Evolutionary conservation across 2,329 filamentous ascomycete species (phyloP).

Genomic region (Alternaria viburni): DNA sequence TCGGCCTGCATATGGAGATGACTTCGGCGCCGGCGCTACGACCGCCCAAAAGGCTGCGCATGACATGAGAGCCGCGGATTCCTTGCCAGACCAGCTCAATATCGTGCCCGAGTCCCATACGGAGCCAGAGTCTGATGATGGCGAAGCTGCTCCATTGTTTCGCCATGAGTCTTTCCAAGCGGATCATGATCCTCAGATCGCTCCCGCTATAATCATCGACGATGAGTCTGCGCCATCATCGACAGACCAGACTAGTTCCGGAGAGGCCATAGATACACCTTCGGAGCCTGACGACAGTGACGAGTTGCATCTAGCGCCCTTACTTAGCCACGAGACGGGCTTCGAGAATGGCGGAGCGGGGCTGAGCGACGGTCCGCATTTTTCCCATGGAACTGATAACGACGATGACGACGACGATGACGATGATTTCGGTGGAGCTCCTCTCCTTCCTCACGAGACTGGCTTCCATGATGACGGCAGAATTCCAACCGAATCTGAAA

Average conservation of each 20-base stretch:
- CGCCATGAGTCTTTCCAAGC: slow-evolving; percentile 37
- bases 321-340: slow-evolving; percentile 21
- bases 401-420: not conserved
- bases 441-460: slow-evolving; percentile 32
- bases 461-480: slow-evolving; percentile 9
- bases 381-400: slow-evolving; percentile 18
- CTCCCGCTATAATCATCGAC: slow-evolving; percentile 22
- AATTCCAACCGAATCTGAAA: slow-evolving; percentile 13
- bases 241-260: slow-evolving; percentile 28
- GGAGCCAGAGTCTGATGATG: slow-evolving; percentile 16
- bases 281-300: slow-evolving; percentile 23
- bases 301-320: slow-evolving; percentile 15
- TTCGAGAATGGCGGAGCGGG: slow-evolving; percentile 5
- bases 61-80: slow-evolving; percentile 40
- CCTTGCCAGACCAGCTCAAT: slow-evolving; percentile 42
- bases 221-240: slow-evolving; percentile 26
- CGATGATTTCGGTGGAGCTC: slow-evolving; percentile 14
- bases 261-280: slow-evolving; percentile 23
- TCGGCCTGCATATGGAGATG: slow-evolving; percentile 43
- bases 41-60: slow-evolving; percentile 43
- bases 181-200: slow-evolving; percentile 5
- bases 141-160: slow-evolving; percentile 41
- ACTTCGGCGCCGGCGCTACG: slow-evolving; percentile 44
- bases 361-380: slow-evolving; percentile 15
- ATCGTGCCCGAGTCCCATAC: slow-evolving; percentile 26